Evolutionary conservation across 2,329 filamentous ascomycete species (phyloP), one percentile per base, ranked within the genome.

Genomic region (Trichoderma atroviride): DNA sequence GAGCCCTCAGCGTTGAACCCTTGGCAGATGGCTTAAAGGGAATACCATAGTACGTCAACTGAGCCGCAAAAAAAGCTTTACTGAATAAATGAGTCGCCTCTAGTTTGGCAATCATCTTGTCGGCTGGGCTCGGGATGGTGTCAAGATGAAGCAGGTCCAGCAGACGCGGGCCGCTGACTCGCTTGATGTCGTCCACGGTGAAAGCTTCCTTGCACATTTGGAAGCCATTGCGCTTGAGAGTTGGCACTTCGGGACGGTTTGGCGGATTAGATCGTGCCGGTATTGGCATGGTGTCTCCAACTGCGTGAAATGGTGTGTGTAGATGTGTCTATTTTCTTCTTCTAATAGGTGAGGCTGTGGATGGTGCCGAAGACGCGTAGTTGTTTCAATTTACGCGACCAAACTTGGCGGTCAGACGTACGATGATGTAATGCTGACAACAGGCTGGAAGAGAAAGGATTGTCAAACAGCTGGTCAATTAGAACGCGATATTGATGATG

Each of bases 181-280:
- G 58, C n/a, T 27, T 14, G 13, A 62, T n/a, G 10, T 24, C 35
- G 7, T 27, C 14, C 2, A 57, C 9, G 33, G 35, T 57, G 11
- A 64, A 64, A 7, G 9, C 22, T 22, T 50, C 24, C 4, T 69
- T n/a, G 33, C 57, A 14, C 6, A 62, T 16, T 47, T 63, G 35
- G 50, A 69, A 69, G 13, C 66, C 66, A n/a, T 62, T 56, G n/a
- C 66, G 50, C 33, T 69, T 56, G 19, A 63, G 35, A 27, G 57
- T 10, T 10, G 58, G 58, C 29, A 27, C 5, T 5, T 29, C 11
- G 4, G 58, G 66, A 14, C 24, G 16, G 19, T 16, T 47, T 27
- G 13, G 19, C 5, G 19, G 33, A 4, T 64, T 22, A 16, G 52
- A 43, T n/a, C 5, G 19, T 16, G 43, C 9, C 1, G 35, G 22